Evolutionary conservation across 225 moss, liverwort and hornwort species (phyloP).

Genomic region (Takakia lepidozioides): DNA sequence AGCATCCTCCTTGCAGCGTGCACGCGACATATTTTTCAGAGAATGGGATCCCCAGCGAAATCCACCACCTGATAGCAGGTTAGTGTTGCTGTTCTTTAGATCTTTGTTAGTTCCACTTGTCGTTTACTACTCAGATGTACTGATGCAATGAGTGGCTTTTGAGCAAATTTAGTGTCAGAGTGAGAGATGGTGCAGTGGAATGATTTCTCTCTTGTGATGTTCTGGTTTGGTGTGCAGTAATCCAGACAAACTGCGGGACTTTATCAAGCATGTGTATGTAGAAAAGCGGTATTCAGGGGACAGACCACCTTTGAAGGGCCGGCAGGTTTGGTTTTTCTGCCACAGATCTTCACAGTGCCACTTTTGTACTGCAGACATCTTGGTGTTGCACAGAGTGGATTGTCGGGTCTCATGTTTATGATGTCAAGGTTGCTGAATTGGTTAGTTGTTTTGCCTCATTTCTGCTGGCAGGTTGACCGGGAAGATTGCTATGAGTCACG

Average conservation of each 20-base stretch:
- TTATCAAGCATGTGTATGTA: constrained; percentile 83
- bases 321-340: constrained; percentile 62
- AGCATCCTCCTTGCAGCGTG: constrained; percentile 3
- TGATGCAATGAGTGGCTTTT: no score
- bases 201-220: background rate
- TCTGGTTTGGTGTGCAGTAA: constrained; percentile 26
- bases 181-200: background rate
- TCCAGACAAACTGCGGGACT: constrained; percentile 77
- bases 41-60: constrained; percentile 5
- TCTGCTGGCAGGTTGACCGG: constrained; percentile 20
- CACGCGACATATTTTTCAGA: constrained; percentile 1
- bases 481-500: constrained; percentile 34
- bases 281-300: constrained; percentile 75
- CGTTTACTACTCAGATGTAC: background rate
- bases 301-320: constrained; percentile 45
- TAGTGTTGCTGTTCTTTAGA: no score
- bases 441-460: no score
- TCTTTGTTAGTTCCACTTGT: no score
- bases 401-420: no score
- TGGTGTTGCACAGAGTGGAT: no score
- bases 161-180: background rate
- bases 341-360: no score
- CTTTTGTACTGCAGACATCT: no score
- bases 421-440: no score
- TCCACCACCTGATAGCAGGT: constrained; percentile 5